Conservation (phyloP, 2,329 filamentous ascomycete genomes). For the Sporothrix mexicana region DNA sequence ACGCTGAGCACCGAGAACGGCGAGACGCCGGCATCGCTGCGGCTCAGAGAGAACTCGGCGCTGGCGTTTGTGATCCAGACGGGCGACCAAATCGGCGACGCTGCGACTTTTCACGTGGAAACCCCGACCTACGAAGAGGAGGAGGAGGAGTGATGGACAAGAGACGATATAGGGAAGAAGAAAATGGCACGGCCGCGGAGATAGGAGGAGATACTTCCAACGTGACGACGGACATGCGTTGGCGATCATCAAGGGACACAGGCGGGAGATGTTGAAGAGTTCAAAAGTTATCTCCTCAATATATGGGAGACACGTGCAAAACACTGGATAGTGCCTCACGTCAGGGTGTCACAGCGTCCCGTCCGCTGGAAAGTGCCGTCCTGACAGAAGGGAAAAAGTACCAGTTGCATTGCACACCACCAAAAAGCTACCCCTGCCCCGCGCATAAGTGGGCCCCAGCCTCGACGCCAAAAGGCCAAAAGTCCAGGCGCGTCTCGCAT, state of each 20-base stretch:
- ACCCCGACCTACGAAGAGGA: constrained; percentile 49
- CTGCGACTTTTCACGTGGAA: constrained; percentile 47
- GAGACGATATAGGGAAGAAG: background rate
- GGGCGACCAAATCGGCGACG: constrained; percentile 44
- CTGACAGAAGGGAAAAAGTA: background rate
- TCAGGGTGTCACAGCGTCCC: background rate
- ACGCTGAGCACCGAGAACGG: constrained; percentile 48
- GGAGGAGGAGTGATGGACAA: constrained; percentile 39
- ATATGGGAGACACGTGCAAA: constrained; percentile 15
- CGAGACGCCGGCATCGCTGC: constrained; percentile 51
- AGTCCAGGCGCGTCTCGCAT: constrained; percentile 4
- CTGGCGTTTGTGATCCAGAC: constrained; percentile 57
- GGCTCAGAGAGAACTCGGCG: constrained; percentile 54
- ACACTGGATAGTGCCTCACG: background rate
- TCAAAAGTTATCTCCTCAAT: background rate
- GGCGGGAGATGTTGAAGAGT: background rate
- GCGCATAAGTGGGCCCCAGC: constrained; percentile 12
- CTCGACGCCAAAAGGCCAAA: background rate
- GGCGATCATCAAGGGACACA: background rate
- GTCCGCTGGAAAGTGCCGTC: background rate
- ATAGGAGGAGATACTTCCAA: background rate
- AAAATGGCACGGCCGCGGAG: background rate
- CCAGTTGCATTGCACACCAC: background rate
- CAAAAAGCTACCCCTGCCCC: constrained; percentile 1
- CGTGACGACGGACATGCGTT: background rate